Percentiles rank a stretch among this genome's conserved stretches.
These are phyloP conservation scores for Plectosphaerella plurivora DNA, from an alignment of 2,329 filamentous ascomycete genomes.

Conservation along the genomic window DNA sequence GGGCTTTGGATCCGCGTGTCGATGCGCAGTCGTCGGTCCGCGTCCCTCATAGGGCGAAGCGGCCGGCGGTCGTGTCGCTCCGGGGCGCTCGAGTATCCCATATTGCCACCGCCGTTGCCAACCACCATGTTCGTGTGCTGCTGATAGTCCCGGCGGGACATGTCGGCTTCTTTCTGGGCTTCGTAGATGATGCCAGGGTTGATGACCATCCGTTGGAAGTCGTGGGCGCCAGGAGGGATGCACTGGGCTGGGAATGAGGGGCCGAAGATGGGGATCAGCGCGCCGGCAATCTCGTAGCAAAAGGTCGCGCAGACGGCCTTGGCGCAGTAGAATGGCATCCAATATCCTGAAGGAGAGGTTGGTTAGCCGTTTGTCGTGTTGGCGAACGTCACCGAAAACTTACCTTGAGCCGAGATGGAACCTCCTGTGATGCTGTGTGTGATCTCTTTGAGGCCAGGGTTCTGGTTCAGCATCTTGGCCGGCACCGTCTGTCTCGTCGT, in stretches of 20 bases:
- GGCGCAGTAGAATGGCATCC: slow-evolving; percentile 89
- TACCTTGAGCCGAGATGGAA: slow-evolving; percentile 84
- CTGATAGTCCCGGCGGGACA: slow-evolving; percentile 30
- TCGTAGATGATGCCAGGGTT: slow-evolving; percentile 47
- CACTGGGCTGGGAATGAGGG: slow-evolving; percentile 73
- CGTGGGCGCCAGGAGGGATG: slow-evolving; percentile 55
- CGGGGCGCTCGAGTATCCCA: slow-evolving; percentile 5
- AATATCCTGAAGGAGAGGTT: slow-evolving; percentile 65
- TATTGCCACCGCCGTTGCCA: not conserved
- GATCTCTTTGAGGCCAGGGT: slow-evolving; percentile 81
- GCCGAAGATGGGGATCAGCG: slow-evolving; percentile 87
- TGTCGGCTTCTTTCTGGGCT: slow-evolving; percentile 45
- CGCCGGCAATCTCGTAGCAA: slow-evolving; percentile 78
- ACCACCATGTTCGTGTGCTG: slow-evolving; percentile 11
- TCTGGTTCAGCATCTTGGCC: slow-evolving; percentile 73
- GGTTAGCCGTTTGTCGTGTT: not conserved
- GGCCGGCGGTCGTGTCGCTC: slow-evolving; percentile 3
- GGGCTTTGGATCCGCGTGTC: slow-evolving; percentile 22
- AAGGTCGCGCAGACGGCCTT: slow-evolving; percentile 86
- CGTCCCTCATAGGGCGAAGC: slow-evolving; percentile 12
- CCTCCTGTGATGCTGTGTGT: slow-evolving; percentile 94
- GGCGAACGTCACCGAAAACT: slow-evolving; percentile 5
- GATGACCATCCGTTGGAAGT: slow-evolving; percentile 65
- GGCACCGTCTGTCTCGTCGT: slow-evolving; percentile 66
- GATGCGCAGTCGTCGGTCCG: slow-evolving; percentile 19